Evolutionary conservation across 805 yeast species (phyloP), one percentile per base, ranked within the genome.

Genomic region (Barnettozyma populi): DNA sequence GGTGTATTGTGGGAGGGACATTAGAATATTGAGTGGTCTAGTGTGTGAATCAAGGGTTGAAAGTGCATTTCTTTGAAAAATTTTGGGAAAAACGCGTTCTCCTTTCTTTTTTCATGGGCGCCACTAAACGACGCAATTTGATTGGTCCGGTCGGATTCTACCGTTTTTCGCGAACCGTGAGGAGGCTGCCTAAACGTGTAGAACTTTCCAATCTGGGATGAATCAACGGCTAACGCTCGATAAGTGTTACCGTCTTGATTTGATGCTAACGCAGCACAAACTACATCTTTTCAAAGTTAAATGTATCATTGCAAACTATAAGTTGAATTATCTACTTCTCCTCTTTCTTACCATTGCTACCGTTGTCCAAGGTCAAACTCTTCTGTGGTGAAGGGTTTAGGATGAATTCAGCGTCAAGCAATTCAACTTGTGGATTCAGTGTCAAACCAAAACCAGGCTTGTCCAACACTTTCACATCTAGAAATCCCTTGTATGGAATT

Each of bases 371-470:
- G 29, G 31, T 43, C 9, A 73, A 55, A 2, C 71, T 63, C 55
- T 64, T 69, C 48, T 66, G 69, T 19, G 75, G 75, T 23, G 66
- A 29, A 36, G 77, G 76, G 48, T 60, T 57, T 44, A 72, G 62
- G 23, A 72, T 56, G 14, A 54, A 56, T 29, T 65, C 69, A n/a
- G 73, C 74, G 48, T 69, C 69, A 32, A 71, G 60, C 52, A 74
- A 60, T 46, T 65, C 62, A 34, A 72, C 66, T 40, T 65, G 56
- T 24, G 78, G 78, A 55, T 74, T 74, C 45, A 72, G 52, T 21
- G 74, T 72, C 49, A 74, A 60, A 41, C 79, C 79, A 53, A 74
- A 74, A 42, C 78, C 79, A 37, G 79, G 78, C 60, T 71, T 72
- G 50, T 74, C 73, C 38, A 74, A 65, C 7, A 56, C 63, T 2